These are phyloP conservation scores for Linderniella brevidens DNA, from an alignment of 257 asterid species.

Conservation along the genomic window DNA sequence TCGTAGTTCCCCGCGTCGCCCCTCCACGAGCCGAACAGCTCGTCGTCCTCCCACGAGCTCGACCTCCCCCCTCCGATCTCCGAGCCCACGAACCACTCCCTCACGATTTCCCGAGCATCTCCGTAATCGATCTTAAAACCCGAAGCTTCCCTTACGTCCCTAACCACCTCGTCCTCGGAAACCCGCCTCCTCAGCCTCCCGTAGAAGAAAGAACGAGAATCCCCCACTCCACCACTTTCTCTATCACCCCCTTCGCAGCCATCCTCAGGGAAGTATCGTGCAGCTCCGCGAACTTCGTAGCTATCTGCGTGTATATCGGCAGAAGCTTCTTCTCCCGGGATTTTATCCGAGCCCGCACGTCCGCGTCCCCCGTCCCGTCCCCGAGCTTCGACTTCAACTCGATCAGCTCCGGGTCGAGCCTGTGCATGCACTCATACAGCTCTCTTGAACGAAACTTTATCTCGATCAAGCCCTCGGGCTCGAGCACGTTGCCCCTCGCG, in stretches of 20 bases:
- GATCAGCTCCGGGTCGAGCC: conserved; percentile 67
- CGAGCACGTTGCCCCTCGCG: conserved; percentile 90
- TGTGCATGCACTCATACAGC: conserved; percentile 77
- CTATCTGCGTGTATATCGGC: conserved; percentile 83
- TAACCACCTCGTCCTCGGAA: conserved; percentile 54
- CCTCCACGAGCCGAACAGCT: conserved; percentile 64
- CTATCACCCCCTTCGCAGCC: conserved; percentile 91
- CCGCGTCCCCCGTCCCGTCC: conserved; percentile 28
- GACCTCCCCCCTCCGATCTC: conserved; percentile 30
- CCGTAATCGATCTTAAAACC: conserved; percentile 47
- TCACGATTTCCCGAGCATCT: conserved; percentile 42
- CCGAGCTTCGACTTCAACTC: conserved; percentile 35
- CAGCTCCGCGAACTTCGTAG: conserved; percentile 84
- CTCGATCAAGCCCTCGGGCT: conserved; percentile 90
- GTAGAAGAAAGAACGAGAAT: conserved; percentile 60
- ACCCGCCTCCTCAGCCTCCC: conserved; percentile 60
- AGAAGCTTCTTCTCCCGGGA: conserved; percentile 72
- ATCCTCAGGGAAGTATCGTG: conserved; percentile 86
- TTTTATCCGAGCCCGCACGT: conserved; percentile 39
- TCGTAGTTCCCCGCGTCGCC: conserved; percentile 50
- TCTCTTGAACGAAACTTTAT: conserved; percentile 74
- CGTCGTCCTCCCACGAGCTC: conserved; percentile 55
- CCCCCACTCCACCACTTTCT: conserved; percentile 68
- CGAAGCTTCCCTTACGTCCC: conserved; percentile 60
- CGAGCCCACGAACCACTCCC: conserved; percentile 58